A percentile compares a stretch with the other conserved stretches of the same genome.
Evolutionary conservation across 306 rosid genomes (phyloP).

Genomic region (Malus domestica): ASM211411v1 NC_041800.1:24136733-24137232

Average conservation of each 20-base stretch:
- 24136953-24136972: conserved; percentile 6
- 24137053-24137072: conserved; percentile 13
- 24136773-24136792: conserved; percentile 14
- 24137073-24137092: conserved; percentile 1
- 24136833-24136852: conserved; percentile 6
- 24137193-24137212: conserved; percentile 7
- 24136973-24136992: neutral
- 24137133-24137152: conserved; percentile 6
- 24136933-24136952: conserved; percentile 23
- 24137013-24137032: conserved; percentile 12
- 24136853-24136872: neutral
- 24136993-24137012: conserved; percentile 1
- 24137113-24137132: conserved; percentile 11
- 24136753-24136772: conserved; percentile 13
- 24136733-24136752: conserved; percentile 21
- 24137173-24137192: neutral
- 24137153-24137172: conserved; percentile 11
- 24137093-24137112: conserved; percentile 11
- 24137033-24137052: conserved; percentile 14
- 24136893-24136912: conserved; percentile 1
- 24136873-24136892: conserved; percentile 10
- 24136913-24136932: conserved; percentile 8
- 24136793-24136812: conserved; percentile 23
- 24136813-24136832: conserved; percentile 24
- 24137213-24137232: conserved; percentile 4